Evolutionary conservation across 176 grass and related monocot species (phyloP).

Genomic region (Areca catechu): DNA sequence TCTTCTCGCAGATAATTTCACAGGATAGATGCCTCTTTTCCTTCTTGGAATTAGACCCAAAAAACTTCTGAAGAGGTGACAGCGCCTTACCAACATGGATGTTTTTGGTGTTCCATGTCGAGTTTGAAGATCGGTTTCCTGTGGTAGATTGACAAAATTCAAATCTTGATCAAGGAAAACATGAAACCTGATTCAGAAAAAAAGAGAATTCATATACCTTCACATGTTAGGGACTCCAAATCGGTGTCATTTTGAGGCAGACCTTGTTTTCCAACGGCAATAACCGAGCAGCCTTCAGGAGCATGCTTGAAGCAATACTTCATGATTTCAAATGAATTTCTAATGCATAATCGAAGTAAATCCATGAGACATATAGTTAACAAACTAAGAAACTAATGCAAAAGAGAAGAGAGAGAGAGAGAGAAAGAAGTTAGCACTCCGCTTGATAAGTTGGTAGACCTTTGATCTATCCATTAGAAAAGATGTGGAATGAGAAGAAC

Average conservation of each 20-base stretch:
- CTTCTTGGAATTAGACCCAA: conserved; percentile 45
- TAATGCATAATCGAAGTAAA: conserved; percentile 5
- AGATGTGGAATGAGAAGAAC: no score
- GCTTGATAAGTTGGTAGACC: no score
- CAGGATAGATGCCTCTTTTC: conserved; percentile 28
- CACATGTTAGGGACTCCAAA: conserved; percentile 27
- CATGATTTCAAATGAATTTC: conserved; percentile 59
- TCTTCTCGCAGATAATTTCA: conserved; percentile 40
- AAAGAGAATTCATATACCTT: conserved; percentile 45
- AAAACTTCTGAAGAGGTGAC: conserved; percentile 52
- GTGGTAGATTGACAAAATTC: neutral
- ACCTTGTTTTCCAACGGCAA: conserved; percentile 46
- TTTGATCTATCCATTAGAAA: no score
- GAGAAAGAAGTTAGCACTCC: no score
- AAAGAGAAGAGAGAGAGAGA: neutral
- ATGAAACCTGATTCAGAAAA: neutral
- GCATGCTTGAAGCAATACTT: conserved; percentile 73
- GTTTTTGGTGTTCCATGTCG: conserved; percentile 44
- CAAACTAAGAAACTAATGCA: neutral
- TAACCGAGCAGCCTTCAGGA: conserved; percentile 60
- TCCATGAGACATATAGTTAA: neutral
- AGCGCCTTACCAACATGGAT: conserved; percentile 9
- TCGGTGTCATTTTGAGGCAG: conserved; percentile 19
- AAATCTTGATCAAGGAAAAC: neutral
- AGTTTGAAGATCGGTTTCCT: conserved; percentile 45